Evolutionary conservation across 2,329 filamentous ascomycete genomes (phyloP).

Genomic region (Apiospora marii): DNA sequence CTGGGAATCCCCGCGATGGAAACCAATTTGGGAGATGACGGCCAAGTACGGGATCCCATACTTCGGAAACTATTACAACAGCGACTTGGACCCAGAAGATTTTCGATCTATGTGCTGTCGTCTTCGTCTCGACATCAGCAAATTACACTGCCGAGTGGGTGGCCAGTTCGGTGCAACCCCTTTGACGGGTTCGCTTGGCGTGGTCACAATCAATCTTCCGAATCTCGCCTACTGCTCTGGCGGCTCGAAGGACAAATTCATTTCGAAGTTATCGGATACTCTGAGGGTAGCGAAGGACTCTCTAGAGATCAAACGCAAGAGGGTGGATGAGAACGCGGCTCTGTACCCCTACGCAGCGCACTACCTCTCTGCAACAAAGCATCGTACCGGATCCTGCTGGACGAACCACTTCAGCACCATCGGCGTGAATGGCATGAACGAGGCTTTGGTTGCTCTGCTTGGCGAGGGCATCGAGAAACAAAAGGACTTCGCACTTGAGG

Average conservation of each 20-base stretch:
- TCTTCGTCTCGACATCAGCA: conserved; percentile 7
- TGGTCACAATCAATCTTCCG: conserved; percentile 8
- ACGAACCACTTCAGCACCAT: conserved; percentile 14
- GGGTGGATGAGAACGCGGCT: not conserved
- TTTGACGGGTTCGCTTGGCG: not conserved
- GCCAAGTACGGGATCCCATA: conserved; percentile 13
- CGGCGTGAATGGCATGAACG: conserved; percentile 1
- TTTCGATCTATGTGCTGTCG: conserved; percentile 10
- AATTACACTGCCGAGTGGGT: conserved; percentile 1
- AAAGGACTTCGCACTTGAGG: not conserved
- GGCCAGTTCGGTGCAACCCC: conserved; percentile 8
- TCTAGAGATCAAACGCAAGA: conserved; percentile 6
- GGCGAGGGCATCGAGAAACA: conserved; percentile 7
- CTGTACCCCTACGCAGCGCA: not conserved
- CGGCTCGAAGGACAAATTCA: not conserved
- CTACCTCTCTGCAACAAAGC: conserved; percentile 3
- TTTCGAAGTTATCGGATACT: not conserved
- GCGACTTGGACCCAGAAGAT: conserved; percentile 6
- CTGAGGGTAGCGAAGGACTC: not conserved
- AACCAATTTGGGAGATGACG: conserved; percentile 9
- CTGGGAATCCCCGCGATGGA: not conserved
- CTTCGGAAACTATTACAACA: conserved; percentile 10
- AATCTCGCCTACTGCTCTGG: not conserved
- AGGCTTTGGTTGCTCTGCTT: not conserved
- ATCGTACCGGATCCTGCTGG: conserved; percentile 7